Conservation (phyloP, 2,329 filamentous ascomycete genomes). For the Alternaria longipes region DNA sequence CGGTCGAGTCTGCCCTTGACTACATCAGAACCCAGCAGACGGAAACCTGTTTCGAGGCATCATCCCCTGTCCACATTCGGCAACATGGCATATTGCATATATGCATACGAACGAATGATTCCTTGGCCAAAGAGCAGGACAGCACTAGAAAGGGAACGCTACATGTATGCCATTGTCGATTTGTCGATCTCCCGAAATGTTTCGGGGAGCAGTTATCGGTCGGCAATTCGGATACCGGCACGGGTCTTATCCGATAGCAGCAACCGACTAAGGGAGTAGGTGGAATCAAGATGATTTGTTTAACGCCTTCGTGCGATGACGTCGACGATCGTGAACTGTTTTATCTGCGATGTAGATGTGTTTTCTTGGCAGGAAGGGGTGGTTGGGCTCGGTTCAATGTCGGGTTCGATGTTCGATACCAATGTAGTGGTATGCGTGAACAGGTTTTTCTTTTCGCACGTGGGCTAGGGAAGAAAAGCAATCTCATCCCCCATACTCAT, state of each 20-base stretch:
- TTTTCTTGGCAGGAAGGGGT: neutral
- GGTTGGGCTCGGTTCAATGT: neutral
- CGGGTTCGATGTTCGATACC: neutral
- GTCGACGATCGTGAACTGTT: conserved; percentile 13
- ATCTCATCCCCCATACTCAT: neutral
- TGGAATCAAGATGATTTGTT: neutral
- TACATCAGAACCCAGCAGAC: neutral
- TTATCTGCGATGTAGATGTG: neutral
- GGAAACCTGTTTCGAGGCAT: neutral
- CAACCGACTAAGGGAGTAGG: neutral
- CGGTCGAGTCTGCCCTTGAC: neutral
- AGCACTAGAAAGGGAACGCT: neutral
- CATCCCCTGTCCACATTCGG: conserved; percentile 11
- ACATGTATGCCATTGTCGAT: conserved; percentile 4
- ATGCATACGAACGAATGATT: neutral
- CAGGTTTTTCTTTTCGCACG: conserved; percentile 8
- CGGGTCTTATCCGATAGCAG: neutral
- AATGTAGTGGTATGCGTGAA: neutral
- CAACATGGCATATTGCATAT: neutral
- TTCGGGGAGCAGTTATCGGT: conserved; percentile 10
- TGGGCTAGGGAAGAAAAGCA: neutral
- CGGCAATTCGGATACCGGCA: conserved; percentile 6
- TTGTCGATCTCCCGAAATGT: conserved; percentile 28
- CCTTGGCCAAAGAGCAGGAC: neutral
- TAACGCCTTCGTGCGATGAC: neutral